A percentile compares a stretch with the other conserved stretches of the same genome.
Conservation (phyloP, 2,329 filamentous ascomycete species). For the Cladosporium colombiae region DNA sequence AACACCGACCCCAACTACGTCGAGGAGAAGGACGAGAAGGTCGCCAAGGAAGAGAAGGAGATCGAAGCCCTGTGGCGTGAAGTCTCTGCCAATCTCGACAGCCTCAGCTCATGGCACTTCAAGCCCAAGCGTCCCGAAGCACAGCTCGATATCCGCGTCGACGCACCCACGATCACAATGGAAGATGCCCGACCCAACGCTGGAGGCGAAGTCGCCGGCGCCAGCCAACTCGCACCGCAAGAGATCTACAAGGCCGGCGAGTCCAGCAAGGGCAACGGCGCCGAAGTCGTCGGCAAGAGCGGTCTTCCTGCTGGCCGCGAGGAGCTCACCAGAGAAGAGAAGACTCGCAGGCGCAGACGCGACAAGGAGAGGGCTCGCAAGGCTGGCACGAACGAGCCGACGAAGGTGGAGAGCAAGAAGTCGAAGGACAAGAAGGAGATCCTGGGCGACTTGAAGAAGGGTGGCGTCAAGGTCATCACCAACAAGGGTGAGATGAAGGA, state of each 20-base stretch:
- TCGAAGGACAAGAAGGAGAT: slow-evolving; percentile 59
- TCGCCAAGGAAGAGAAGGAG: slow-evolving; percentile 72
- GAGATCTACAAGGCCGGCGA: slow-evolving; percentile 87
- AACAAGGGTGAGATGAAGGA: slow-evolving; percentile 84
- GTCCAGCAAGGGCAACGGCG: slow-evolving; percentile 54
- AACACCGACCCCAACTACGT: slow-evolving; percentile 77
- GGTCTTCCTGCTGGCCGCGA: slow-evolving; percentile 77
- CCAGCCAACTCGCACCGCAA: slow-evolving; percentile 83
- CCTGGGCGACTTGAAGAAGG: slow-evolving; percentile 72
- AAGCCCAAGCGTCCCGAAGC: slow-evolving; percentile 82
- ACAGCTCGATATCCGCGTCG: slow-evolving; percentile 81
- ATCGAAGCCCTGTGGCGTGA: slow-evolving; percentile 82
- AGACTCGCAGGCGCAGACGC: slow-evolving; percentile 64
- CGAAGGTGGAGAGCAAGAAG: slow-evolving; percentile 56
- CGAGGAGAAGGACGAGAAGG: slow-evolving; percentile 78
- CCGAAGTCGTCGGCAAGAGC: slow-evolving; percentile 72
- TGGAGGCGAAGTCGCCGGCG: slow-evolving; percentile 68
- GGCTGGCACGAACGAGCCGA: slow-evolving; percentile 55
- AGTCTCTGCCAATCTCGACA: slow-evolving; percentile 77
- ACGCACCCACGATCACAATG: slow-evolving; percentile 89
- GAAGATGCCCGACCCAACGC: slow-evolving; percentile 91
- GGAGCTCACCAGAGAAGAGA: slow-evolving; percentile 88
- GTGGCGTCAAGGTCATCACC: slow-evolving; percentile 87
- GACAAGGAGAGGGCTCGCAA: slow-evolving; percentile 85
- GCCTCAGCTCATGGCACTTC: slow-evolving; percentile 92